Evolutionary conservation across 331 rosid species (phyloP).

Genomic region (Arachis monticola): DNA sequence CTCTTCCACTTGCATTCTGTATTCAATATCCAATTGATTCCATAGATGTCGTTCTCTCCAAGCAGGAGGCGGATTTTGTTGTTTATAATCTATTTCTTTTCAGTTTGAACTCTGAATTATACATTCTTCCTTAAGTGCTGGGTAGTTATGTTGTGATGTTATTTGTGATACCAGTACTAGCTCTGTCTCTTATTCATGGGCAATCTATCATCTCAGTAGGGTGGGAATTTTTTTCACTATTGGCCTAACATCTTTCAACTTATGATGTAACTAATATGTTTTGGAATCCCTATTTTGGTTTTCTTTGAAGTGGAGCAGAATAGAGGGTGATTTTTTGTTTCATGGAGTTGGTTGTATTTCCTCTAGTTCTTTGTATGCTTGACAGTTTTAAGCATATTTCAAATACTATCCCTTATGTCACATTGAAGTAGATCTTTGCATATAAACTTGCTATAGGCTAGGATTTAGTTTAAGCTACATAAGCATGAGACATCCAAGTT

Average conservation of each 20-base stretch:
- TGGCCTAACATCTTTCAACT: background rate
- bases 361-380: conserved; percentile 3
- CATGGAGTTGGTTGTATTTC: background rate
- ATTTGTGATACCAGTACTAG: background rate
- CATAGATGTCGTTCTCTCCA: background rate
- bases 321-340: conserved; percentile 14
- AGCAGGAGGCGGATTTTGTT: conserved; percentile 19
- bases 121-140: background rate
- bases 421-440: background rate
- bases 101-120: conserved; percentile 12
- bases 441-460: background rate
- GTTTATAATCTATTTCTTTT: conserved; percentile 1
- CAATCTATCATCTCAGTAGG: background rate
- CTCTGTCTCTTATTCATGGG: background rate
- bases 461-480: background rate
- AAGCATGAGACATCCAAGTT: background rate
- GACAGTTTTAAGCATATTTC: background rate
- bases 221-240: background rate
- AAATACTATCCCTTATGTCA: background rate
- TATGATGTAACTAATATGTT: conserved; percentile 2
- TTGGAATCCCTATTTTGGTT: background rate
- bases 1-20: background rate
- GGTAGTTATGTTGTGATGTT: background rate
- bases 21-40: background rate
- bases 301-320: background rate